These are phyloP conservation scores for Wickerhamiella shivajii DNA, from an alignment of 805 yeast genomes.

Conservation along the genomic window DNA sequence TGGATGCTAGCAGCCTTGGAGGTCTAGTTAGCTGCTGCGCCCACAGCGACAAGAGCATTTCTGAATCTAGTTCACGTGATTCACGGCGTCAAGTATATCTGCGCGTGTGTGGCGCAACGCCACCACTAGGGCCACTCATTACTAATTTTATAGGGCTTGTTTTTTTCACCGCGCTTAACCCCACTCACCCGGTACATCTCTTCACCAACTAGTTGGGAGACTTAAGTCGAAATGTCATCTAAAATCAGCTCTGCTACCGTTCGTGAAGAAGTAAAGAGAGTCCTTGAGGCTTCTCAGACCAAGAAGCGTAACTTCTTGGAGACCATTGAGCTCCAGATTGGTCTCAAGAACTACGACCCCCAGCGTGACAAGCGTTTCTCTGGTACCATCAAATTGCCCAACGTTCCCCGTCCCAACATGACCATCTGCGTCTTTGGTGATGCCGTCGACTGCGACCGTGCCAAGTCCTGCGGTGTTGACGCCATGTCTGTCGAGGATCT, in stretches of 20 bases:
- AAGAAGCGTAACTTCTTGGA: constrained; percentile 99
- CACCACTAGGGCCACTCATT: no score
- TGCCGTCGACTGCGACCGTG: constrained; percentile 99
- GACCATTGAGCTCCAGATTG: constrained; percentile 99
- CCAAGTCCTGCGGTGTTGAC: constrained; percentile 97
- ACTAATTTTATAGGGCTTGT: no score
- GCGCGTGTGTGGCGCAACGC: no score
- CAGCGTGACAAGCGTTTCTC: constrained; percentile 99
- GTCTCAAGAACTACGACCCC: constrained; percentile 99
- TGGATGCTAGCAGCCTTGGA: no score
- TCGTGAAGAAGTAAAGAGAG: constrained; percentile 90
- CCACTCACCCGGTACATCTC: no score
- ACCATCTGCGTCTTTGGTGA: constrained; percentile 99
- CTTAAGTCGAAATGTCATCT: constrained; percentile 24
- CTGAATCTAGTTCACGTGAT: no score
- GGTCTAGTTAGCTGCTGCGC: no score
- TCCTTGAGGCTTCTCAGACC: constrained; percentile 78
- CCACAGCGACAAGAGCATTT: no score
- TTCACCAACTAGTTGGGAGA: constrained; percentile 23
- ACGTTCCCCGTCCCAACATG: constrained; percentile 99
- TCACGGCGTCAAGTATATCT: no score
- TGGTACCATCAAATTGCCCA: constrained; percentile 96
- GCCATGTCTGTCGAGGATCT: constrained; percentile 99
- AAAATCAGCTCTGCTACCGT: constrained; percentile 86
- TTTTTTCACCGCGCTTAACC: no score